Evolutionary conservation across 129 eudicot genomes (phyloP), one percentile per base, ranked within the genome.

Genomic region (Centrapalus pauciflorus): DNA sequence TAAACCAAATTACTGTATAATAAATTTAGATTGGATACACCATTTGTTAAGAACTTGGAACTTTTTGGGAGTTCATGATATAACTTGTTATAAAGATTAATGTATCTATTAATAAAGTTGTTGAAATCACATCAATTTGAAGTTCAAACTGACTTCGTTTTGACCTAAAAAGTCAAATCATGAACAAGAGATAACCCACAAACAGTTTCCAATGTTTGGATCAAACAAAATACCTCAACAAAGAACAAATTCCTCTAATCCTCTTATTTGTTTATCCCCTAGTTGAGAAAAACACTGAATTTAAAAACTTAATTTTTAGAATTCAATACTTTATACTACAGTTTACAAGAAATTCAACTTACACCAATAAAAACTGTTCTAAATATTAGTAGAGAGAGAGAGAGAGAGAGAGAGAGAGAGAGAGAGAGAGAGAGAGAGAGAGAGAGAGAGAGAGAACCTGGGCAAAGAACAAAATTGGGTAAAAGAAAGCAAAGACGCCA

Each of bases 401-500:
- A 5, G 21, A 2, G n/a, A 38, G 13, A 6, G 13, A 10, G 0
- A 43, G 20, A 24, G 45, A 56, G 28, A 45, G 37, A 9, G 16
- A 10, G 49, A 67, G 54, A 67, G 51, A 30, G 27, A 12, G 27
- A 4, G 23, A n/a, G 35, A 54, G 51, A 55, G 62, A 71, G 30
- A 77, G 14, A 43, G 51, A 62, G 33, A 73, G 63, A 80, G 43
- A 72, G 57, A 74, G 73, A 30, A 92, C 98, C 89, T 92, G 82
- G 85, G 77, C 27, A 81, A 50, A 71, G 83, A 69, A n/a, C 81
- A 74, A 35, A 84, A 81, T 48, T 79, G 91, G 2, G 85, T 77
- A 77, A 85, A 83, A 61, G 89, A 76, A 73, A 87, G 77, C 21
- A 85, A 78, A 77, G 90, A 79, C 55, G 90, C 95, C 96, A 88